A percentile compares a stretch with the other conserved stretches of the same genome.
These are phyloP conservation scores for Solanum sitiens DNA, from an alignment of 257 asterid genomes.

Conservation along the genomic window DNA sequence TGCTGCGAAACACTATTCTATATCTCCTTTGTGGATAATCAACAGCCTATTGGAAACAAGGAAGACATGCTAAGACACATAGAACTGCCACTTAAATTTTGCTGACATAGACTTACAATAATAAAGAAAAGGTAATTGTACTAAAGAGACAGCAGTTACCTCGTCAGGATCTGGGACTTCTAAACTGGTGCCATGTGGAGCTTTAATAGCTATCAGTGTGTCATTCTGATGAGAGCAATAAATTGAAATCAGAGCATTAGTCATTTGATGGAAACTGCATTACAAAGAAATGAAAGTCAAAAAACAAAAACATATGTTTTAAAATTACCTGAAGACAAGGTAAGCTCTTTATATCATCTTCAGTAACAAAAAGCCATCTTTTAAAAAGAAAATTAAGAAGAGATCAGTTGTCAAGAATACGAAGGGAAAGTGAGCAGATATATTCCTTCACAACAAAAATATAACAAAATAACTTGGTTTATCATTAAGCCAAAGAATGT, in stretches of 20 bases:
- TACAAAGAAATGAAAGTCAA: background rate
- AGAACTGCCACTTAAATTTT: background rate
- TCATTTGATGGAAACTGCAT: background rate
- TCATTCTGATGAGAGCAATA: constrained; percentile 44
- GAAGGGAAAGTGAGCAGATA: background rate
- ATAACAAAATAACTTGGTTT: background rate
- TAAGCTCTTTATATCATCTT: constrained; percentile 72
- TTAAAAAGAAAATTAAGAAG: constrained; percentile 1
- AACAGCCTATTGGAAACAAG: constrained; percentile 46
- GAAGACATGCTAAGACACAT: background rate
- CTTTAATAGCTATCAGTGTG: constrained; percentile 86
- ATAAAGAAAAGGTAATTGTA: background rate
- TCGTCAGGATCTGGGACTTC: constrained; percentile 97
- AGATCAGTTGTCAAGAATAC: background rate
- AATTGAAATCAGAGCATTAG: background rate
- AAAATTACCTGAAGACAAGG: constrained; percentile 81
- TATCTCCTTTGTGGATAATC: constrained; percentile 87
- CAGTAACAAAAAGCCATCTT: constrained; percentile 89
- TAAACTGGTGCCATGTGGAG: constrained; percentile 94
- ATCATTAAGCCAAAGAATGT: background rate
- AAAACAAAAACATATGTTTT: background rate
- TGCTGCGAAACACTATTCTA: constrained; percentile 67
- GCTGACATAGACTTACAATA: background rate
- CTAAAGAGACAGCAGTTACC: constrained; percentile 29
- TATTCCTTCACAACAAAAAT: background rate